Base-by-base conservation (phyloP, 1,284 basidiomycete genomes). In the Athelia psychrophila region DNA sequence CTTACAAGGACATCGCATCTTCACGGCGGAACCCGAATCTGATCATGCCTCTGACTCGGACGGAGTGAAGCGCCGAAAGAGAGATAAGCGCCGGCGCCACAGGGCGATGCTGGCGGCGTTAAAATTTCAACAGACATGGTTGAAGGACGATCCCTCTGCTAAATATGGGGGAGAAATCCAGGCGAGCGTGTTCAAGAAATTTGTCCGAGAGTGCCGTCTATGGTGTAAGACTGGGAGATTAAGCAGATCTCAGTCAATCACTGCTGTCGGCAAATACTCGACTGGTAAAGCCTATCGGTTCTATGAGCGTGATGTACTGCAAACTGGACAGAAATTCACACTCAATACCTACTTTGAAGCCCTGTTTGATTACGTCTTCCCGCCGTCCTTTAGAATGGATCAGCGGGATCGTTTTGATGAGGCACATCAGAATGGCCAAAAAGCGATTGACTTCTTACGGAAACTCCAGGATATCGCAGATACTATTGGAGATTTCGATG, bases 341-440 rank as follows among this genome's bases (percentile, higher is more conserved):
- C 19, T 53, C 0, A 40, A 18, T 0, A 32, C 33, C 2, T 55
- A 48, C 35, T 52, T 52, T 27, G 51, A 52, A 10, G 33, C 18
- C 13, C 13, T 55, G 6, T 55, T 55, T 18, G 44, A 55, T 24
- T 50, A 55, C 27, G 2, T 50, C 0, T 55, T 55, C 30, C 54
- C 54, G 0, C 22, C 48, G 8, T 44, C 47, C 10, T 52, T 52
- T 36, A 40, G 27, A 2, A 52, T 52, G 54, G 40, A 50, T 10
- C 54, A 55, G 44, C 15, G 38, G 3, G 45, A 53, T 8, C 35
- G 32, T 12, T 53, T 56, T 19, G 19, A 49, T 0, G 23, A 18
- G 0, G 50, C 49, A 12, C 5, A 15, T 1, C 52, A 56, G 16
- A 46, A 46, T 0, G 1, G 1, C 2, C 24, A 22, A 3, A 20